Conservation (phyloP, 2,329 filamentous ascomycete species). For the Aspergillus amoenus region DNA sequence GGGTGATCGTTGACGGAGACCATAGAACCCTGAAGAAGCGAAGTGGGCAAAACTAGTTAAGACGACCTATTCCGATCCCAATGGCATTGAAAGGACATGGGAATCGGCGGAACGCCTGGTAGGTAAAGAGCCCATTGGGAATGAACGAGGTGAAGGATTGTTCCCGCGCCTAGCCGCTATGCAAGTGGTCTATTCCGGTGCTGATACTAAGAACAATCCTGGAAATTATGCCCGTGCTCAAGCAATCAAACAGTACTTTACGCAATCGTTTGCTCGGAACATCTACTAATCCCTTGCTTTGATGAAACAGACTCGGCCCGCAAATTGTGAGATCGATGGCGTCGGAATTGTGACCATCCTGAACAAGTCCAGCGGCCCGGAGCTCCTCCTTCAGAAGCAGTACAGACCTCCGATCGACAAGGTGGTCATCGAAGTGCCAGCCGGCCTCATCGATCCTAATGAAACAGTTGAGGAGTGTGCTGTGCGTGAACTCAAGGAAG, state of each 20-base stretch:
- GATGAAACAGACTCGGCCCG: conserved; percentile 41
- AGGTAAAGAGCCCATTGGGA: conserved; percentile 27
- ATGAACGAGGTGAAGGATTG: not conserved
- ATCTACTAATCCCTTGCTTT: conserved; percentile 5
- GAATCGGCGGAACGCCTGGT: conserved; percentile 43
- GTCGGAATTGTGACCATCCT: conserved; percentile 62
- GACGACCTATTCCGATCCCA: conserved; percentile 44
- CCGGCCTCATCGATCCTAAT: conserved; percentile 58
- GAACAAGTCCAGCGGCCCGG: conserved; percentile 51
- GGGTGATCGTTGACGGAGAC: not conserved
- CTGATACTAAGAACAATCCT: not conserved
- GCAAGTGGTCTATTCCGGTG: not conserved
- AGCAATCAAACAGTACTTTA: not conserved
- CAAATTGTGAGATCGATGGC: conserved; percentile 55
- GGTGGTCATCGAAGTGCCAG: conserved; percentile 60
- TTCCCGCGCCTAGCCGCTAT: not conserved
- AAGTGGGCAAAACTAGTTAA: conserved; percentile 45
- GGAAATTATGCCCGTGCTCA: not conserved
- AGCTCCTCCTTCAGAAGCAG: conserved; percentile 57
- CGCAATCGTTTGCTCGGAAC: not conserved
- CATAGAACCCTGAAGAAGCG: conserved; percentile 39
- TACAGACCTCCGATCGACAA: conserved; percentile 61
- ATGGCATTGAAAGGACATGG: conserved; percentile 45
- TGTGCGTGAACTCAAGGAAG: conserved; percentile 60
- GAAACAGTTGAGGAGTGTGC: conserved; percentile 58